A percentile compares a stretch with the other conserved stretches of the same genome.
phyloP scores from a whole-genome alignment of 345 rosid species.

The Arabidopsis suecica region DNA sequence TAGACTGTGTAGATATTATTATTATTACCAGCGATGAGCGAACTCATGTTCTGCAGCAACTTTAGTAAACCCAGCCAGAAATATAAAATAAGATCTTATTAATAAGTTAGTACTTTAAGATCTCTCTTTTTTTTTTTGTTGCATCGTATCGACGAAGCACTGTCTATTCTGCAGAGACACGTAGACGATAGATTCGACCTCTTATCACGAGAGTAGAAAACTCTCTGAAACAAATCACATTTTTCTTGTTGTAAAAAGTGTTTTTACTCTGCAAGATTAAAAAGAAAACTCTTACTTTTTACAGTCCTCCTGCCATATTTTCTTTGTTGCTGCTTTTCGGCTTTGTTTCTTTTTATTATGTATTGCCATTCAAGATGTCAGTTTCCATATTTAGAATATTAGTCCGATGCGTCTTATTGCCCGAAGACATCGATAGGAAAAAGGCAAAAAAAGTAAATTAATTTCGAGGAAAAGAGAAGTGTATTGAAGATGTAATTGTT shows the following conservation, averaged over 20 bases:
- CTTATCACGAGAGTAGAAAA: constrained; percentile 46
- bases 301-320: constrained; percentile 32
- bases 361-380: constrained; percentile 49
- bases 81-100: neutral
- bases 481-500: no score
- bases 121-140: constrained; percentile 7
- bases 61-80: constrained; percentile 34
- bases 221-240: constrained; percentile 24
- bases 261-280: constrained; percentile 25
- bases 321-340: constrained; percentile 15
- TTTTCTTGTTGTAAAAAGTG: constrained; percentile 32
- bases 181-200: constrained; percentile 45
- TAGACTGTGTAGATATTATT: constrained; percentile 22
- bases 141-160: constrained; percentile 45
- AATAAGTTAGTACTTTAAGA: constrained; percentile 24
- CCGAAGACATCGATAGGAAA: constrained; percentile 19
- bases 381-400: constrained; percentile 47
- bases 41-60: constrained; percentile 47
- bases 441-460: neutral
- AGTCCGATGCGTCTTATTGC: constrained; percentile 41
- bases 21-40: constrained; percentile 32
- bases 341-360: constrained; percentile 45
- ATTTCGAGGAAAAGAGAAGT: neutral
- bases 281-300: constrained; percentile 33
- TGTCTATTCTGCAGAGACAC: constrained; percentile 46